Evolutionary conservation across 1,284 basidiomycete species (phyloP), one percentile per base, ranked within the genome.

Genomic region (Marasmius oreades): DNA sequence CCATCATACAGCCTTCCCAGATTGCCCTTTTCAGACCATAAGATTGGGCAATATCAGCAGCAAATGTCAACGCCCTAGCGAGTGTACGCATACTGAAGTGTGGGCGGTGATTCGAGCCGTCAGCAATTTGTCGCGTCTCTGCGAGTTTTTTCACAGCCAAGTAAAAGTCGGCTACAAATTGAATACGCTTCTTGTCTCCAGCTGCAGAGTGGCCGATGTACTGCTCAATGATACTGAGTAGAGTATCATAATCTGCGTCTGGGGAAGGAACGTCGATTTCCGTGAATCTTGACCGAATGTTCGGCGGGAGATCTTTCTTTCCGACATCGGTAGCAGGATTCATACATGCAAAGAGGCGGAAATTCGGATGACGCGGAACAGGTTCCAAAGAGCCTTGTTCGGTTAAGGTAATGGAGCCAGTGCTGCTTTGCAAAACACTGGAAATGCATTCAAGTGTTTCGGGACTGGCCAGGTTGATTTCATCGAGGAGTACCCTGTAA

Each of bases 311-410:
- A 65, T 98, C 96, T 66, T 95, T 96, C 78, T 99, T 99, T 54
- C 97, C 97, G 20, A 98, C 93, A 63, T 99, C 97, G 2, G 96
- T 99, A 0, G 97, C 97, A 1, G 97, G 97, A 68, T 99, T 99
- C 97, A 99, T 99, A 70, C 97, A 99, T 1, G 95, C 95, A 66
- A 99, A 99, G 7, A 99, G 77, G 24, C 96, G 90, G 74, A 99
- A 99, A 64, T 97, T 89, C 18, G 93, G 87, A 69, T 99, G 97
- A 1, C 97, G 88, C 33, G 88, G 86, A 24, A 99, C 81, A 0
- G 93, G 91, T 66, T 95, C 93, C 55, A 98, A 73, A 28, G 95
- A 92, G 1, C 96, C 97, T 68, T 95, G 88, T 68, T 99, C 97
- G 0, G 94, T 96, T 55, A 99, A 77, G 0, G 95, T 93, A 57